Evolutionary conservation across 116 monocot genomes (phyloP).

Genomic region (Cymodocea nodosa): DNA sequence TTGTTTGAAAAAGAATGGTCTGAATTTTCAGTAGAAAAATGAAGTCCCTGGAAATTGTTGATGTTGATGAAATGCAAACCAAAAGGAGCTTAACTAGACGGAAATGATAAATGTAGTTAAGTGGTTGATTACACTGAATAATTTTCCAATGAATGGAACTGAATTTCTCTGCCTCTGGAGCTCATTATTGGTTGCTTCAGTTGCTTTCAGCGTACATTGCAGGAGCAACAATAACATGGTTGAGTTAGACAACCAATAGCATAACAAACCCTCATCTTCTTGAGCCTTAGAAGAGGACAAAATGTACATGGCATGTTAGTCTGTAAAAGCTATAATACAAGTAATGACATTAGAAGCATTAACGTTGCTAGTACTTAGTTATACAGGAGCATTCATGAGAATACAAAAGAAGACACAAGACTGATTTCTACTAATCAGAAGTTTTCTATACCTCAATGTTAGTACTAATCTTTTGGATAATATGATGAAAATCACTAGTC

Average conservation of each 20-base stretch:
- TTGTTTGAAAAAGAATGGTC: not conserved
- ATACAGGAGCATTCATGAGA: not conserved
- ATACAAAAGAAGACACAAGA: not conserved
- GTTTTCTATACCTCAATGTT: slow-evolving; percentile 43
- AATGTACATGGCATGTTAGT: not conserved
- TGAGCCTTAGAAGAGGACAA: not conserved
- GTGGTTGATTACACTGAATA: not conserved
- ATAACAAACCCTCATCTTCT: slow-evolving; percentile 27
- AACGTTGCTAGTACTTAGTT: not conserved
- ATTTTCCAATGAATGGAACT: not conserved
- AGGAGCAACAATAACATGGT: slow-evolving; percentile 38
- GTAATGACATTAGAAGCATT: not conserved
- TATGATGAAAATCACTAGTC: slow-evolving; percentile 64
- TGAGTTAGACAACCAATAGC: slow-evolving; percentile 68
- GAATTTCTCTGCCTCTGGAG: not conserved
- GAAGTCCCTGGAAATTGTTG: not conserved
- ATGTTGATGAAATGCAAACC: not conserved
- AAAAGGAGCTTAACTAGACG: not conserved
- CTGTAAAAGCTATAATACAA: not conserved
- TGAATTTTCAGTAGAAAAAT: not conserved
- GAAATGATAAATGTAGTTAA: not conserved
- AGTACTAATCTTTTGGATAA: slow-evolving; percentile 70
- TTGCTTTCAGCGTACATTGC: slow-evolving; percentile 28
- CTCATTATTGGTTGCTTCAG: not conserved
- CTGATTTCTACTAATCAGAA: not conserved